These are phyloP conservation scores for Trichoderma sp. DNA, from an alignment of 2,329 filamentous ascomycete species.

Conservation along the genomic window DNA sequence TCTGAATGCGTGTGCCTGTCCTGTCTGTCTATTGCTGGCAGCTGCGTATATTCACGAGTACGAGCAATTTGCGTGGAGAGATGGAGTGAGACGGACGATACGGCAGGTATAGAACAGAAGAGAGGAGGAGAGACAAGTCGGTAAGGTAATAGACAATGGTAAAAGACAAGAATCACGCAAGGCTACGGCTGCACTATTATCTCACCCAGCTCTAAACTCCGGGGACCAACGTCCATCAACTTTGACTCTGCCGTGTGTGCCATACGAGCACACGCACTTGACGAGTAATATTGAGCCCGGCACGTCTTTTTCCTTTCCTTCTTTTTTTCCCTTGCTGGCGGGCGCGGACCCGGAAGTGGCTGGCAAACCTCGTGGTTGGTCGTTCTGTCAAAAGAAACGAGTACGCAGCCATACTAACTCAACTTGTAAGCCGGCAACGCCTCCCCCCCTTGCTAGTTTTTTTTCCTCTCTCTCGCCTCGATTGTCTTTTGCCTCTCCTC, in stretches of 20 bases:
- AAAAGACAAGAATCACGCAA: neutral
- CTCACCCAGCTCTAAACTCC: neutral
- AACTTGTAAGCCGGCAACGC: neutral
- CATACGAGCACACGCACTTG: neutral
- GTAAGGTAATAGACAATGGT: neutral
- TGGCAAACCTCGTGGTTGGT: constrained; percentile 3
- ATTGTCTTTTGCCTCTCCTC: neutral
- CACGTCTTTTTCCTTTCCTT: neutral
- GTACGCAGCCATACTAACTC: neutral
- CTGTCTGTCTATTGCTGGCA: neutral
- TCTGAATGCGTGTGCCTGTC: neutral
- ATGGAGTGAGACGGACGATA: neutral
- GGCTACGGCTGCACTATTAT: constrained; percentile 15
- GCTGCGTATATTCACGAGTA: neutral
- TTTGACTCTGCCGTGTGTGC: neutral
- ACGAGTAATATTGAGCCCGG: neutral
- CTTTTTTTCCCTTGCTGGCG: neutral
- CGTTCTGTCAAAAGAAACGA: neutral
- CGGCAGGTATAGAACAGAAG: neutral
- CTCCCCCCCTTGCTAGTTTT: constrained; percentile 21
- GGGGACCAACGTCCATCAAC: neutral
- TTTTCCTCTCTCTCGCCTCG: neutral
- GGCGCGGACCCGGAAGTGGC: constrained; percentile 15
- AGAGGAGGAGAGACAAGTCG: neutral
- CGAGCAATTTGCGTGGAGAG: neutral